Conservation (phyloP, 129 eudicot species). For the Ambrosia trifida region DNA sequence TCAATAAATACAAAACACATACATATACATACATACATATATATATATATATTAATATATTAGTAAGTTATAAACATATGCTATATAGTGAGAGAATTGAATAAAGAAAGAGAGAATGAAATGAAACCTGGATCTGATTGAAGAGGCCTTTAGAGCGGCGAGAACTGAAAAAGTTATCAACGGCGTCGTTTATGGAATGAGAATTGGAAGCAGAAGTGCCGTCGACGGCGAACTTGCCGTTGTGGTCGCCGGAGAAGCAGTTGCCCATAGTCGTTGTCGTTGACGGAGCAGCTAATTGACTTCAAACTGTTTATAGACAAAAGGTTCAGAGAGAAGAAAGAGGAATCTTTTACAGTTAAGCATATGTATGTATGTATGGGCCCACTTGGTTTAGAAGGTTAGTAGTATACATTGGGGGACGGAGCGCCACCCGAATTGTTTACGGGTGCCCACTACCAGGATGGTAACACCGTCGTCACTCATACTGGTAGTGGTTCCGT, state of each 20-base stretch:
- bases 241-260: conserved; percentile 74
- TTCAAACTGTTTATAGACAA: background rate
- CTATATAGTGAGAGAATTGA: conserved; percentile 16
- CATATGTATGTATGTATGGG: conserved; percentile 10
- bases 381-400: conserved; percentile 19
- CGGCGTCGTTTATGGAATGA: conserved; percentile 67
- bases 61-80: conserved; percentile 13
- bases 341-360: conserved; percentile 26
- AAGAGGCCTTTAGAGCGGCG: conserved; percentile 63
- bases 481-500: too few relatives aligned
- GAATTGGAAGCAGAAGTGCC: conserved; percentile 43
- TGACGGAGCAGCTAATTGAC: conserved; percentile 14
- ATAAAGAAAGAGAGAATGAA: too few relatives aligned
- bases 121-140: conserved; percentile 84
- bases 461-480: too few relatives aligned
- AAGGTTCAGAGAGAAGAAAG: conserved; percentile 4
- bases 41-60: background rate
- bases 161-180: conserved; percentile 59
- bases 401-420: background rate
- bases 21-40: too few relatives aligned
- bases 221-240: conserved; percentile 64
- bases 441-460: too few relatives aligned
- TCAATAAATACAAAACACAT: background rate
- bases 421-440: too few relatives aligned
- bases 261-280: conserved; percentile 56